Conservation (phyloP, 202 grass and related monocot species). For the Cymbopogon flexuosus region DNA sequence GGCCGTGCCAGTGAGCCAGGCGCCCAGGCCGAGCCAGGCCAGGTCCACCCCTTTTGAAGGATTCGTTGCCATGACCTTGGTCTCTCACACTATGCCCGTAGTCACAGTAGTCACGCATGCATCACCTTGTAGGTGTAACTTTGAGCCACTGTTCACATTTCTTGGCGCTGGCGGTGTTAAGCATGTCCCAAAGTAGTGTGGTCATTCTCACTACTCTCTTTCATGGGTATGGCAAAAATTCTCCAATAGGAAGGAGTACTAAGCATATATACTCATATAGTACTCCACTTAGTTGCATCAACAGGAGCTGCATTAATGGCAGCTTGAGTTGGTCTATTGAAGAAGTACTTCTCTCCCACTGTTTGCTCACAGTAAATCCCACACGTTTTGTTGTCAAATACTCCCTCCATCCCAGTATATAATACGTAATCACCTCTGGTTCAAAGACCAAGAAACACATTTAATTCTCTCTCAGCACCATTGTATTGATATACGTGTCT, state of each 20-base stretch:
- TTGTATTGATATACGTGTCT: too few species aligned
- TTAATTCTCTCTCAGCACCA: too few species aligned
- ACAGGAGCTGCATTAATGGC: conserved; percentile 59
- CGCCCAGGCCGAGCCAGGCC: neutral
- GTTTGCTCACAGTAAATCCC: conserved; percentile 25
- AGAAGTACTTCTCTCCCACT: conserved; percentile 16
- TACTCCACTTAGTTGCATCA: conserved; percentile 16
- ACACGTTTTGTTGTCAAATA: conserved; percentile 1
- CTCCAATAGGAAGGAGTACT: conserved; percentile 56
- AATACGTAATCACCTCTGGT: too few species aligned
- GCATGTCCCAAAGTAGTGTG: conserved; percentile 23
- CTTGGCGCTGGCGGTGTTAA: conserved; percentile 16
- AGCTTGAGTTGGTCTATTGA: neutral
- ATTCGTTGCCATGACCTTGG: conserved; percentile 26
- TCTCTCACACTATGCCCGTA: conserved; percentile 25
- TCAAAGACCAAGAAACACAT: too few species aligned
- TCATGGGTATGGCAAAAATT: conserved; percentile 50
- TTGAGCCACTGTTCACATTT: conserved; percentile 44
- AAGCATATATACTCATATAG: conserved; percentile 11
- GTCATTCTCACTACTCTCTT: conserved; percentile 30
- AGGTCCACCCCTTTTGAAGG: conserved; percentile 41
- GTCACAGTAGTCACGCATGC: conserved; percentile 12
- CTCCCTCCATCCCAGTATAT: too few species aligned
- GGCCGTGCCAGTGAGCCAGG: conserved; percentile 36
- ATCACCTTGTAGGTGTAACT: conserved; percentile 29